Conservation (phyloP, 371 early-diverging fungal genomes). For the Funneliformis caledonium region DNA sequence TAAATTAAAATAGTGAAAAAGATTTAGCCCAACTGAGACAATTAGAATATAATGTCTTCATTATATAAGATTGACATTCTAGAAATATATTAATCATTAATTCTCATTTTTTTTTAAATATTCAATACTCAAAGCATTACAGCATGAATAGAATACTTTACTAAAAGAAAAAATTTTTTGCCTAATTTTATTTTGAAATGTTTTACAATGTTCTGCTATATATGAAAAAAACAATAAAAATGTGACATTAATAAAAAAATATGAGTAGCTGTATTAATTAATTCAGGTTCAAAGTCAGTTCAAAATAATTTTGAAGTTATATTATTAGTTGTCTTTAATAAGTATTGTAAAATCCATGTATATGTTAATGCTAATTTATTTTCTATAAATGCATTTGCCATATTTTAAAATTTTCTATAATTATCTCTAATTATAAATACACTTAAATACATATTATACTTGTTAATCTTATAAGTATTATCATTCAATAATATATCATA, state of each 20-base stretch:
- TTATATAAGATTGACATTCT: not conserved
- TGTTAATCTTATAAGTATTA: not conserved
- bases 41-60: not conserved
- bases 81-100: not conserved
- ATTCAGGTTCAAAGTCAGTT: not conserved
- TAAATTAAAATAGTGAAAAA: not conserved
- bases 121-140: not conserved
- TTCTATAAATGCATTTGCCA: not conserved
- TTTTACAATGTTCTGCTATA: too few species aligned
- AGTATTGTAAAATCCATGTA: not conserved
- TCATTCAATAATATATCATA: not conserved
- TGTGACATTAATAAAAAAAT: not conserved
- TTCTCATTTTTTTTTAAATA: not conserved
- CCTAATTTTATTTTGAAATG: not conserved
- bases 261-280: not conserved
- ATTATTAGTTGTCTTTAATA: not conserved
- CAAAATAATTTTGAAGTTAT: not conserved
- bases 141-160: not conserved
- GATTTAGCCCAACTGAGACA: too few species aligned
- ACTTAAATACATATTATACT: conserved; percentile 2
- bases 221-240: too few species aligned
- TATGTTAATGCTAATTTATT: not conserved
- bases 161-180: not conserved
- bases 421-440: not conserved
- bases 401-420: not conserved